Base-by-base conservation (phyloP, 2,329 filamentous ascomycete species). In the Penicillium sp. region DNA sequence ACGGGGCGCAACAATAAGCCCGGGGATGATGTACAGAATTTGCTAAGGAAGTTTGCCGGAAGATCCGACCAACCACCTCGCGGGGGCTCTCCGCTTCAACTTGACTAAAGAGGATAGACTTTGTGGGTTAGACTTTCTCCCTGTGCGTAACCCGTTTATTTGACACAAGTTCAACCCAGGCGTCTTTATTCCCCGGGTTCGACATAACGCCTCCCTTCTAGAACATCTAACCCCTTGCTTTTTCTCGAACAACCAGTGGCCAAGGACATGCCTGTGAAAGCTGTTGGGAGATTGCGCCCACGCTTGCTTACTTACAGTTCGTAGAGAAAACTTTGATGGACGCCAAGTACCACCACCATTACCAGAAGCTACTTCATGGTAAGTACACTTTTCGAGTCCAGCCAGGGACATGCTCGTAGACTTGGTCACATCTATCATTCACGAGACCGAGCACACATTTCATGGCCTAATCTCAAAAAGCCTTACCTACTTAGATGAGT, bases 11-110 rank as follows among this genome's bases (percentile, higher is more conserved):
- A 22, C 34, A 42, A 55, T 48, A 48, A 47, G 42, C 8, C 51
- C 14, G 22, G 43, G 43, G 31, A 47, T 55, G 47, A 55, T 55
- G 47, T 34, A 34, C 42, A 45, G 34, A 55, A 15, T 38, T 55
- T 39, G 38, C 53, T 48, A 55, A 55, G 20, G 28, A 35, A 34
- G 28, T 49, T 35, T 49, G 15, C 47, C 11, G 28, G 17, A 5
- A 8, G 34, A 14, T n/a, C 47, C 31, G 5, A 20, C 47, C 47
- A 49, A 49, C 31, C 47, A 35, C 28, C 8, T n/a, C 28, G 5
- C 28, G n/a, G 1, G 2, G 3, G 3, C 47, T 49, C 31, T 34
- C 28, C 47, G 43, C 43, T 47, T 47, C 22, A 31, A 31, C 47
- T 35, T 20, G 28, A 34, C 47, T 38, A 20, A 14, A 14, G 8